Evolutionary conservation across 768 basidiomycete species (phyloP).

Genomic region (Roridomyces roridus): DNA sequence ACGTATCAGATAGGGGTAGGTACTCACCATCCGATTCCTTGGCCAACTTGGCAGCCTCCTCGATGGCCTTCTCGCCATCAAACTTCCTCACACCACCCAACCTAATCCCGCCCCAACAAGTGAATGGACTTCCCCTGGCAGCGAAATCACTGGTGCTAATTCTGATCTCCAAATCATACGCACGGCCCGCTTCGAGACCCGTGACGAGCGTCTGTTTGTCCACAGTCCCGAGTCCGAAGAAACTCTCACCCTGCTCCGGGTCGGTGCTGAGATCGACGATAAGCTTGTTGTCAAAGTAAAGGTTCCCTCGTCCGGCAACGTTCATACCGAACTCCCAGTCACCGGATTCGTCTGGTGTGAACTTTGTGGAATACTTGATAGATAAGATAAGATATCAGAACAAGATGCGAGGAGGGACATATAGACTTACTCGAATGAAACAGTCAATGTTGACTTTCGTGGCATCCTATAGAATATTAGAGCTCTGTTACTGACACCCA

Average conservation of each 20-base stretch:
- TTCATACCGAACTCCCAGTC: slow-evolving; percentile 57
- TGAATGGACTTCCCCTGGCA: slow-evolving; percentile 38
- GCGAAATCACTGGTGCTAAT: slow-evolving; percentile 41
- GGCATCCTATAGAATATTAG: slow-evolving; percentile 34
- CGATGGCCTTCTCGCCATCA: slow-evolving; percentile 45
- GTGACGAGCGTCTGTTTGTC: slow-evolving; percentile 43
- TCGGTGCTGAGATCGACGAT: slow-evolving; percentile 52
- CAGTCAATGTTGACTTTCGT: slow-evolving; percentile 47
- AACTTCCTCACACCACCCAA: slow-evolving; percentile 41
- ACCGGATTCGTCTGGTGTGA: slow-evolving; percentile 58
- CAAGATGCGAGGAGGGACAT: background rate
- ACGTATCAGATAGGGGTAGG: background rate
- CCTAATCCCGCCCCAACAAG: slow-evolving; percentile 48
- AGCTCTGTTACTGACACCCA: background rate
- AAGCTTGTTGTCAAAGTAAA: slow-evolving; percentile 57
- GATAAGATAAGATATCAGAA: background rate
- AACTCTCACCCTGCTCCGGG: slow-evolving; percentile 42
- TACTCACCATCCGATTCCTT: slow-evolving; percentile 45
- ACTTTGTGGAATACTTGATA: slow-evolving; percentile 47
- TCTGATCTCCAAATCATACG: slow-evolving; percentile 47
- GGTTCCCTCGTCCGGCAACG: slow-evolving; percentile 49
- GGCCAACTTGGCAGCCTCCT: slow-evolving; percentile 45
- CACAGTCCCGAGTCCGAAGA: slow-evolving; percentile 51
- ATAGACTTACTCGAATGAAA: slow-evolving; percentile 50
- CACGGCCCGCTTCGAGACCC: slow-evolving; percentile 47